Evolutionary conservation across 2,329 filamentous ascomycete genomes (phyloP).

Genomic region (Colletotrichum zoysiae): DNA sequence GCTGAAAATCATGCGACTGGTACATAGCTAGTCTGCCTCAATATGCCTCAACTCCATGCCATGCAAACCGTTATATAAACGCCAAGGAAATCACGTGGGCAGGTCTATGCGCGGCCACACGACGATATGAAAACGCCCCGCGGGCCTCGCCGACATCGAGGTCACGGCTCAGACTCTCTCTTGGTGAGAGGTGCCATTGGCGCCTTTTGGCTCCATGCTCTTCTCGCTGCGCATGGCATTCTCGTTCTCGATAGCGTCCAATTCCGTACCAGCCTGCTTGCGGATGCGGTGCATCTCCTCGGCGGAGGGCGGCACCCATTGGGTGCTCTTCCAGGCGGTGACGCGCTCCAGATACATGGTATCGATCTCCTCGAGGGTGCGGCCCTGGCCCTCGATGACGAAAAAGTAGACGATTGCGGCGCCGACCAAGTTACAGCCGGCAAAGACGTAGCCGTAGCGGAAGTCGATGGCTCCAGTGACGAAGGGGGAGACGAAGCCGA

Average conservation of each 20-base stretch:
- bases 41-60: conserved; percentile 25
- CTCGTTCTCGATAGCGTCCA: conserved; percentile 46
- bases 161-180: conserved; percentile 18
- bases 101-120: not conserved
- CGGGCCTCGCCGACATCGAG: not conserved
- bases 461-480: conserved; percentile 80
- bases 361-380: conserved; percentile 83
- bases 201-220: conserved; percentile 18
- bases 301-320: conserved; percentile 62
- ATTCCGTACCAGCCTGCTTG: conserved; percentile 55
- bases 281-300: conserved; percentile 59
- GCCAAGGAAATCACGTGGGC: not conserved
- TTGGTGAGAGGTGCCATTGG: conserved; percentile 19
- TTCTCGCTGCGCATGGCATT: conserved; percentile 28
- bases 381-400: conserved; percentile 79
- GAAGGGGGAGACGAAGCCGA: conserved; percentile 84
- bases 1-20: not conserved
- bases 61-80: conserved; percentile 7
- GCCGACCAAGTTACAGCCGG: conserved; percentile 75
- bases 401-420: conserved; percentile 81
- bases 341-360: conserved; percentile 79
- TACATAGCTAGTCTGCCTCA: not conserved
- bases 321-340: conserved; percentile 70
- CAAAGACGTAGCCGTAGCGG: conserved; percentile 82
- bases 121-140: not conserved